Conservation (phyloP, 148 eudicot genomes). For the Polygonum maritimum region DNA sequence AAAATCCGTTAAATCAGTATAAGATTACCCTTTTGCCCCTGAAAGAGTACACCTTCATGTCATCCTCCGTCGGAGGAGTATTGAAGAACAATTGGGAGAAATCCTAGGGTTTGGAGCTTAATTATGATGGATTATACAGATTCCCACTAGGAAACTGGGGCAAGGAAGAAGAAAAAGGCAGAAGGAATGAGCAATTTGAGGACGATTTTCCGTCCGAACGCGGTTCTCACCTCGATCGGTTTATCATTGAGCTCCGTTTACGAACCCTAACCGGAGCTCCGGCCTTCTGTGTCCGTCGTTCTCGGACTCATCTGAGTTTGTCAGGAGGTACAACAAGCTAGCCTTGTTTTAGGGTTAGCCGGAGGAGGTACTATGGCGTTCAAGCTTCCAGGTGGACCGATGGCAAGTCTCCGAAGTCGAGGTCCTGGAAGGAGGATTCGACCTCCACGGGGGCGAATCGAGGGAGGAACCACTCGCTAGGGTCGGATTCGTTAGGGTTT, state of each 20-base stretch:
- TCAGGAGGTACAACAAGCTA: conserved; percentile 7
- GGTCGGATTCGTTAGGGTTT: too few relatives aligned
- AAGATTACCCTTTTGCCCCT: too few relatives aligned
- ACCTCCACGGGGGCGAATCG: too few relatives aligned
- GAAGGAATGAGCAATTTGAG: conserved; percentile 56
- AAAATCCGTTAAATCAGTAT: too few relatives aligned
- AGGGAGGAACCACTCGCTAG: too few relatives aligned
- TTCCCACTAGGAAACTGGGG: not conserved
- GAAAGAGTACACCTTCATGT: conserved; percentile 11
- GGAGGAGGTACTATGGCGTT: conserved; percentile 38
- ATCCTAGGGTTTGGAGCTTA: not conserved
- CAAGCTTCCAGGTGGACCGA: conserved; percentile 68
- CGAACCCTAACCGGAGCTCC: conserved; percentile 18
- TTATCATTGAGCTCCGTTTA: conserved; percentile 24
- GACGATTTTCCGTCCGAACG: conserved; percentile 47
- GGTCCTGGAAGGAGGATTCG: too few relatives aligned
- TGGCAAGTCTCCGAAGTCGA: conserved; percentile 42
- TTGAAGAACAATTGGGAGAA: not conserved
- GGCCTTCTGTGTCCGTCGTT: conserved; percentile 18
- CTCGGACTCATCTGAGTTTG: conserved; percentile 10
- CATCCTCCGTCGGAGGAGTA: conserved; percentile 5
- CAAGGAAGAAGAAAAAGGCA: not conserved
- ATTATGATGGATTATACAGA: not conserved
- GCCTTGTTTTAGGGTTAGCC: conserved; percentile 31
- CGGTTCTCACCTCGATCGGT: conserved; percentile 41